Evolutionary conservation across 2,329 filamentous ascomycete species (phyloP).

Genomic region (Gnomoniopsis sp.): DNA sequence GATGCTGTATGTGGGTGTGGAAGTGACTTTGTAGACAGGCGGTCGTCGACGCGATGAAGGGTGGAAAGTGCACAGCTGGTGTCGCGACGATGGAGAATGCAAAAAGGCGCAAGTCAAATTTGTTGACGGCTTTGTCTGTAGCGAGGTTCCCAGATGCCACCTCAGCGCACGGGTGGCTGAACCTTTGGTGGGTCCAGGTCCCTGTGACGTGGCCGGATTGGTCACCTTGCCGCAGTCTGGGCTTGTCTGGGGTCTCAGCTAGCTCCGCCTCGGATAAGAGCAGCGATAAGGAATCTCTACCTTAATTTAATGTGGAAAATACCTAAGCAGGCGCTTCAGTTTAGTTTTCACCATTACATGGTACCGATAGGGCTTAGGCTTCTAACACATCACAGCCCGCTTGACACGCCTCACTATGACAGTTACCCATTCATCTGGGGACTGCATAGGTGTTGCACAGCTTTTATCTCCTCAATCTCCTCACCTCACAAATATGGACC

Average conservation of each 20-base stretch:
- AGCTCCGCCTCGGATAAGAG: background rate
- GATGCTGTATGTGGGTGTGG: background rate
- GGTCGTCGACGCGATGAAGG: background rate
- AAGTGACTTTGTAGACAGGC: background rate
- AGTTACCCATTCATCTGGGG: too few relatives aligned
- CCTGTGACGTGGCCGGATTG: conserved; percentile 1
- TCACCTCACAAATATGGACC: background rate
- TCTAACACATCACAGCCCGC: too few relatives aligned
- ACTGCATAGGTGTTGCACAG: background rate
- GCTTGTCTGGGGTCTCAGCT: background rate
- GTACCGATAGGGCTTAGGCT: too few relatives aligned
- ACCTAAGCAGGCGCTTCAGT: too few relatives aligned
- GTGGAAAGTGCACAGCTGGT: background rate
- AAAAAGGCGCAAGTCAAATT: background rate
- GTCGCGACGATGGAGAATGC: background rate
- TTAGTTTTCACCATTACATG: too few relatives aligned
- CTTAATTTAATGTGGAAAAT: too few relatives aligned
- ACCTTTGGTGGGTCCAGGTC: conserved; percentile 1
- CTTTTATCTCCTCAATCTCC: background rate
- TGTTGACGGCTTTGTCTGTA: background rate
- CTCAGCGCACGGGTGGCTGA: conserved; percentile 8
- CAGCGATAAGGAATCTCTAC: background rate
- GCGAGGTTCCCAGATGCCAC: conserved; percentile 15
- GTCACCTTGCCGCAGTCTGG: background rate
- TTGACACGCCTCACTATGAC: too few relatives aligned